A percentile compares a stretch with the other conserved stretches of the same genome.
These are phyloP conservation scores for Microascus cirrosus DNA, from an alignment of 2,329 filamentous ascomycete species.

Conservation along the genomic window DNA sequence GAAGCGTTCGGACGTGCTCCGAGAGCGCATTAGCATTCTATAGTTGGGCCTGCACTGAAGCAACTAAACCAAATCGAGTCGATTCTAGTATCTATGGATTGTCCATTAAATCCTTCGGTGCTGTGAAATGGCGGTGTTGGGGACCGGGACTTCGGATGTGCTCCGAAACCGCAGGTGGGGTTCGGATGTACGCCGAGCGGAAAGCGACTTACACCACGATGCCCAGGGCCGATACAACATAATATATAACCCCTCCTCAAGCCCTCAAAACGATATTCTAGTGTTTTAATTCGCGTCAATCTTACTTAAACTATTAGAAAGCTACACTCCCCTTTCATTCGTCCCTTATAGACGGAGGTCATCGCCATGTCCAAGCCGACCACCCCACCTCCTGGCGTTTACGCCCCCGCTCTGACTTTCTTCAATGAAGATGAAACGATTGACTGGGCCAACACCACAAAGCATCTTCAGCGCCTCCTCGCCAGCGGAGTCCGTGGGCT, in stretches of 20 bases:
- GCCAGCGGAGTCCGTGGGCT: constrained; percentile 55
- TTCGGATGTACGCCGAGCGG: neutral
- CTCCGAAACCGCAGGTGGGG: neutral
- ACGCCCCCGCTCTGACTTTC: constrained; percentile 59
- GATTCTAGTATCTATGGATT: too few relatives aligned
- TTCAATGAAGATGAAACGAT: constrained; percentile 46
- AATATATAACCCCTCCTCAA: neutral
- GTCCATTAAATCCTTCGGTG: too few relatives aligned
- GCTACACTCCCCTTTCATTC: neutral
- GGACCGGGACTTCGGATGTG: too few relatives aligned
- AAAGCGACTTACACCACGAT: neutral
- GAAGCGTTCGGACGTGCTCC: too few relatives aligned
- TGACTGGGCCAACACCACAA: constrained; percentile 41
- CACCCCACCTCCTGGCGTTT: constrained; percentile 39
- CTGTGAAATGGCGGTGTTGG: too few relatives aligned
- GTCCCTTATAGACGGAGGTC: neutral
- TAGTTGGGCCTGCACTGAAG: too few relatives aligned
- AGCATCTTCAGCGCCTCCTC: constrained; percentile 52
- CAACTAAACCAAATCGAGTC: too few relatives aligned
- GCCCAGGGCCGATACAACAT: neutral
- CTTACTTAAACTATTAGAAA: neutral
- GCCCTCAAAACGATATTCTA: neutral
- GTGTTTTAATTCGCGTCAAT: neutral
- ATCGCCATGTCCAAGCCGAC: neutral
- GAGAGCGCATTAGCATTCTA: too few relatives aligned